Percentiles rank a stretch among this genome's conserved stretches.
Conservation (phyloP, 371 early-diverging fungal genomes). For the Aphelidium insulamus region DNA sequence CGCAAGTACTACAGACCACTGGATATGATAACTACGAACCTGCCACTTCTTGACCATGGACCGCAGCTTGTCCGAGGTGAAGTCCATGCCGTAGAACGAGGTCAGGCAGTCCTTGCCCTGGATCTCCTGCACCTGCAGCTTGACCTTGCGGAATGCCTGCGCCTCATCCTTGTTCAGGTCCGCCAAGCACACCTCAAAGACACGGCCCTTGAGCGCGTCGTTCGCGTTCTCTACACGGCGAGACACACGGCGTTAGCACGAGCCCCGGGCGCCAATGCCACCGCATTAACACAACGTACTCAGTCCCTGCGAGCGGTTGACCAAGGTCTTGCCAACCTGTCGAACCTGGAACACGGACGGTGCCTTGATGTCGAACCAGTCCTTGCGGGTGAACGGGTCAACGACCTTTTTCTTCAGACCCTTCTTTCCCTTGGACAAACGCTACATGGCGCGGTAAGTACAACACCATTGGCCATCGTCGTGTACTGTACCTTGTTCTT, state of each 20-base stretch:
- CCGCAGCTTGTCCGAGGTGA: conserved; percentile 98
- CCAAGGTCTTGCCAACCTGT: conserved; percentile 94
- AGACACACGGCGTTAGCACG: not conserved
- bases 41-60: conserved; percentile 99
- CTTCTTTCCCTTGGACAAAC: conserved; percentile 87
- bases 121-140: conserved; percentile 94
- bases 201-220: conserved; percentile 91
- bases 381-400: conserved; percentile 95
- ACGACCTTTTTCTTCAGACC: conserved; percentile 90
- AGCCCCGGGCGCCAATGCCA: too few relatives aligned
- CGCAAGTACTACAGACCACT: not conserved
- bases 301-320: conserved; percentile 98
- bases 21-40: conserved; percentile 10
- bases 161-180: conserved; percentile 94
- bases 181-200: conserved; percentile 92
- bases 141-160: conserved; percentile 93
- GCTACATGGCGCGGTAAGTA: too few relatives aligned
- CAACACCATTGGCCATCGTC: too few relatives aligned
- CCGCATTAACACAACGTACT: conserved; percentile 20
- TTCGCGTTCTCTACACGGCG: conserved; percentile 59
- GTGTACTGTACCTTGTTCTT: too few relatives aligned
- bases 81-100: conserved; percentile 99
- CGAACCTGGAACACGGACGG: conserved; percentile 85
- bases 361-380: conserved; percentile 98
- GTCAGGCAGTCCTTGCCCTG: conserved; percentile 96